Base-by-base conservation (phyloP, 257 asterid species). In the Capsicum pubescens region DNA sequence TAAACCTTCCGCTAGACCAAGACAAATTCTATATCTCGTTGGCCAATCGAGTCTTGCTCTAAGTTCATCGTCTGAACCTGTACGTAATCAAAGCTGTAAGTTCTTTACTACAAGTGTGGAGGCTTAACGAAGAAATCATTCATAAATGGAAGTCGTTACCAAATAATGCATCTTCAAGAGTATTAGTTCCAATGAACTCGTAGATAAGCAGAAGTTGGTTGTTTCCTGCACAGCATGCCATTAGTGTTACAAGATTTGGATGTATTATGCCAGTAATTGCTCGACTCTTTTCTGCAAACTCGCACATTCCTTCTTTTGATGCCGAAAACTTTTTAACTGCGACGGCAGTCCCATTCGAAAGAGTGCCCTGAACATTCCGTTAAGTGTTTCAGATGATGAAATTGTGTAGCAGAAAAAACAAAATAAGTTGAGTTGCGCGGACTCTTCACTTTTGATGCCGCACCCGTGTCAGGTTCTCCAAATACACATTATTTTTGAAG, bases 1-100 rank as follows among this genome's bases (percentile, higher is more conserved):
- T 82, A 82, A 74, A 63, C 85, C 85, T 82, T 82, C 48, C 14
- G 85, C 85, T 82, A 82, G 7, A 21, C 85, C 85, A 63, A 82
- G 64, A 68, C 85, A 67, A 50, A 82, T 82, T 16, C 9, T 82
- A 14, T 14, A 55, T 76, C 85, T 54, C 9, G 58, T 69, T 55
- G 21, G 13, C 85, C 85, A 83, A 69, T 67, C 26, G 39, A 83
- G 66, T 55, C 3, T n/a, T 57, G 2, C 14, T 16, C 32, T 11
- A 16, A 16, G 32, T 69, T 69, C 5, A 4, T 39, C 32, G 0
- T 69, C 36, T 42, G 80, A 42, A 52, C 57, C 85, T 83, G 80
- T 64, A 69, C 55, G 77, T 68, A 68, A 2, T 14, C 78, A 69
- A 69, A 69, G 55, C 32, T 39, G 32, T 26, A 26, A 26, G 44